Evolutionary conservation across 331 rosid genomes (phyloP), one percentile per base, ranked within the genome.

Genomic region (Malus hybrid): DNA sequence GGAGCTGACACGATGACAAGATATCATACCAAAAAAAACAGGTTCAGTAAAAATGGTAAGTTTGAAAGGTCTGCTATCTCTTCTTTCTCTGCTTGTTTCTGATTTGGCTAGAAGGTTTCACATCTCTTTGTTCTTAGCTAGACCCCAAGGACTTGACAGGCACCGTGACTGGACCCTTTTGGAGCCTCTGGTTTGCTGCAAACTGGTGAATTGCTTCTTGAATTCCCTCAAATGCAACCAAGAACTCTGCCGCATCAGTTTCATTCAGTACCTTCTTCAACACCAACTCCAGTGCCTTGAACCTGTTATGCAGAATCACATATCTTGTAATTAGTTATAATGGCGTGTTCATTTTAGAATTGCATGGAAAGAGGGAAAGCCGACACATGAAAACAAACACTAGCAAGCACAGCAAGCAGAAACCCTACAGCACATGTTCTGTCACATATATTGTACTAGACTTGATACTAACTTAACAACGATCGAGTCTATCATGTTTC

Each of bases 171-270:
- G 84, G 70, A 62, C 84, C 86, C 69, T 73, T 85, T 61, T 46
- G 70, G 26, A 66, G 11, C 53, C 66, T 76, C 56, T 82, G 80
- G 63, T 66, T 71, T 58, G 66, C 56, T 18, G 84, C 84, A 74
- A 74, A 42, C 82, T 73, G 82, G 58, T 82, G 86, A 61, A 77
- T 77, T 33, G 73, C 36, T 52, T 79, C 84, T 77, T 80, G 86
- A 70, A 82, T 82, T 74, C 83, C 86, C 76, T 85, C 84, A 12
- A 85, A 85, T 26, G 83, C 84, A 39, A 82, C 84, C 12, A 85
- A 50, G 74, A 82, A 85, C 75, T 82, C 86, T 12, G 86, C 84
- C 24, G 84, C 86, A 18, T 82, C 81, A 48, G 67, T 66, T 58
- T 74, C 74, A 60, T 67, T 82, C 70, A 85, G 71, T 19, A 85